phyloP scores from a whole-genome alignment of 441 rosid genomes.

The Hura crepitans region DNA sequence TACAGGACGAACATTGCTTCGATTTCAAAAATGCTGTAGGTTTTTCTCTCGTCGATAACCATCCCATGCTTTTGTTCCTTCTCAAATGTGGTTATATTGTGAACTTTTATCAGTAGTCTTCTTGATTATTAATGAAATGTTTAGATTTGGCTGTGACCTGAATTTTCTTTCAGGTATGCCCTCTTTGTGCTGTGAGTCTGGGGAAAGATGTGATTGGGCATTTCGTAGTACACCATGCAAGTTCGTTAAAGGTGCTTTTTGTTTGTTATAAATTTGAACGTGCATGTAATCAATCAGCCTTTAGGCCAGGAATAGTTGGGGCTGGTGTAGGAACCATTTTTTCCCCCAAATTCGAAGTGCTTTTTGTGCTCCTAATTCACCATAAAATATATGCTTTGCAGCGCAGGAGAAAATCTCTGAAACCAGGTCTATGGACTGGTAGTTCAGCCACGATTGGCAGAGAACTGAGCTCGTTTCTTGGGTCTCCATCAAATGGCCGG shows the following conservation, averaged over 20 bases:
- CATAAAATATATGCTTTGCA: conserved; percentile 26
- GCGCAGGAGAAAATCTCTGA: conserved; percentile 45
- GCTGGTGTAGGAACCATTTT: not conserved
- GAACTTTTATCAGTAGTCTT: not conserved
- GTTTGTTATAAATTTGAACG: conserved; percentile 12
- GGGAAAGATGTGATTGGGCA: conserved; percentile 52
- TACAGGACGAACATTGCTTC: conserved; percentile 62
- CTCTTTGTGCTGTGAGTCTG: conserved; percentile 57
- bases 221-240: conserved; percentile 48
- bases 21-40: conserved; percentile 55
- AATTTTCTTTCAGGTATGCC: conserved; percentile 50
- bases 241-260: conserved; percentile 42
- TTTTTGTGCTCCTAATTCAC: conserved; percentile 17
- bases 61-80: not conserved
- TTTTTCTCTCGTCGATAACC: conserved; percentile 13
- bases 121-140: not conserved
- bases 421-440: conserved; percentile 32
- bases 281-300: conserved; percentile 1
- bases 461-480: conserved; percentile 47
- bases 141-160: conserved; percentile 10
- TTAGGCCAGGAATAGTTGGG: not conserved
- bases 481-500: conserved; percentile 32
- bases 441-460: conserved; percentile 39
- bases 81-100: not conserved
- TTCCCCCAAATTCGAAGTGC: not conserved